These are phyloP conservation scores for Starmera pachycereana DNA, from an alignment of 805 yeast species.

Conservation along the genomic window DNA sequence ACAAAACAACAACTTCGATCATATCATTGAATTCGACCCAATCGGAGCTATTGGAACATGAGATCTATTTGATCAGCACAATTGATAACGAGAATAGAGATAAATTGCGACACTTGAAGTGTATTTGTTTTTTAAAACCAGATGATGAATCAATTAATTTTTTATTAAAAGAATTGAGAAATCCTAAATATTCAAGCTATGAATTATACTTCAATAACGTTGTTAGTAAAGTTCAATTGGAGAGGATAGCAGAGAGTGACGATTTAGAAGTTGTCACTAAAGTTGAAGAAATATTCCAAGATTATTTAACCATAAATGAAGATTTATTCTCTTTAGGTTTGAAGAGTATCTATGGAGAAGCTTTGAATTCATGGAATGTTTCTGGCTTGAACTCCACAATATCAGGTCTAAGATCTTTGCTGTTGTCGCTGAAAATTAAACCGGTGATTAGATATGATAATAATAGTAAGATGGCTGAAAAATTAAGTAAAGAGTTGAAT, in stretches of 20 bases:
- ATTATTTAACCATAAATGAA: constrained; percentile 63
- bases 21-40: constrained; percentile 89
- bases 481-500: constrained; percentile 57
- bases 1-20: constrained; percentile 67
- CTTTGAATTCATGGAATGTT: constrained; percentile 36
- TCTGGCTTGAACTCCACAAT: constrained; percentile 29
- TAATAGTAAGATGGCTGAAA: constrained; percentile 52
- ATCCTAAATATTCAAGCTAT: constrained; percentile 75
- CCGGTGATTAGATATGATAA: constrained; percentile 76
- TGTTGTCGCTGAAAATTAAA: constrained; percentile 63
- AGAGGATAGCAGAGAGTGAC: constrained; percentile 83
- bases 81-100: constrained; percentile 53
- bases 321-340: constrained; percentile 49
- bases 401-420: constrained; percentile 40
- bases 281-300: constrained; percentile 80
- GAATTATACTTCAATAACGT: constrained; percentile 71
- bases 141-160: constrained; percentile 48
- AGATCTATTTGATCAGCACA: constrained; percentile 74
- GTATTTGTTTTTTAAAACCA: constrained; percentile 75
- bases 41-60: constrained; percentile 68
- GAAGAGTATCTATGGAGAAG: constrained; percentile 23
- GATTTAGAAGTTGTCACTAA: constrained; percentile 68
- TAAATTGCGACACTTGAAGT: constrained; percentile 68
- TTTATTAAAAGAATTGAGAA: constrained; percentile 55
- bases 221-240: constrained; percentile 68